These are phyloP conservation scores for Tranzscheliella williamsii DNA, from an alignment of 1,284 basidiomycete genomes.

Conservation along the genomic window DNA sequence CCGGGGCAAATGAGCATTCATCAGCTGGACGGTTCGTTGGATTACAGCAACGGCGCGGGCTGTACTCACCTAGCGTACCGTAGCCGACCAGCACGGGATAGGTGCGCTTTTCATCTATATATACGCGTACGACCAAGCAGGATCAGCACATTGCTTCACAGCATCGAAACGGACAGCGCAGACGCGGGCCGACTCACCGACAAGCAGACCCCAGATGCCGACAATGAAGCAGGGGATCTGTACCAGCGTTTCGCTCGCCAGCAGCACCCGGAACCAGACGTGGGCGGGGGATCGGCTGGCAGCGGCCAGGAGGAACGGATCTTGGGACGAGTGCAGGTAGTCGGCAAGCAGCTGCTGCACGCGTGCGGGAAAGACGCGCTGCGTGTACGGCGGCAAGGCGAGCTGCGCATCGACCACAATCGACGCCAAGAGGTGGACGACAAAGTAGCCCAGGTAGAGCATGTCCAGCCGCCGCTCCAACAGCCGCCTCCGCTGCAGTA, in stretches of 20 bases:
- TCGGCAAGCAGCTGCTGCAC: constrained; percentile 24
- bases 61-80: constrained; percentile 30
- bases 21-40: too few species aligned
- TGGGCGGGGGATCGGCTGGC: constrained; percentile 8
- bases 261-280: constrained; percentile 39
- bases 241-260: constrained; percentile 34
- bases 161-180: background rate
- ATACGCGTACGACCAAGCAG: background rate
- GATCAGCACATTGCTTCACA: background rate
- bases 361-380: constrained; percentile 21
- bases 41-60: too few species aligned
- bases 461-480: constrained; percentile 21
- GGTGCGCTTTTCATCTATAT: constrained; percentile 37
- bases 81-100: constrained; percentile 43
- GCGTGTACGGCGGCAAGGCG: constrained; percentile 33
- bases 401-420: constrained; percentile 40
- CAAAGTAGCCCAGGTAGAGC: constrained; percentile 40
- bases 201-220: constrained; percentile 20
- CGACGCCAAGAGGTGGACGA: constrained; percentile 37
- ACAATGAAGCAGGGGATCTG: constrained; percentile 43
- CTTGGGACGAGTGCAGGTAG: constrained; percentile 28
- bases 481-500: too few species aligned
- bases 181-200: constrained; percentile 36
- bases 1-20: too few species aligned
- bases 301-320: constrained; percentile 35